A percentile compares a stretch with the other conserved stretches of the same genome.
These are phyloP conservation scores for Afroboletus lepidellus DNA, from an alignment of 1,284 basidiomycete species.

Conservation along the genomic window DNA sequence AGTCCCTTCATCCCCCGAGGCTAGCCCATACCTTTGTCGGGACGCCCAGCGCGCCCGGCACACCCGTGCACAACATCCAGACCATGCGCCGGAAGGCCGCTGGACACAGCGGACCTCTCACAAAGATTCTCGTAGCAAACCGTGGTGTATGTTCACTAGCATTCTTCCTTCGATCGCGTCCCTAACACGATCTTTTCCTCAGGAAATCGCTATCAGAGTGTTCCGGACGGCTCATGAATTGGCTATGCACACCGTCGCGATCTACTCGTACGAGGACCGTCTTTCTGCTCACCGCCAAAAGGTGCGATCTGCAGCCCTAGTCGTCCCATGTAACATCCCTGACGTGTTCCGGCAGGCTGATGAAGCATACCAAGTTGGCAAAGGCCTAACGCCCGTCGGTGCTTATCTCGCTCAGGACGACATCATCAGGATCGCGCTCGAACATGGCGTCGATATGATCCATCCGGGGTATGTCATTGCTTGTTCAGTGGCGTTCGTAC, in stretches of 20 bases:
- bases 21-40: slow-evolving; percentile 67
- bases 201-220: slow-evolving; percentile 99
- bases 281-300: slow-evolving; percentile 98
- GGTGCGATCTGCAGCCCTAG: slow-evolving; percentile 47
- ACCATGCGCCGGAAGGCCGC: slow-evolving; percentile 90
- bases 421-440: slow-evolving; percentile 92
- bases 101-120: slow-evolving; percentile 86
- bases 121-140: slow-evolving; percentile 94
- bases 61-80: slow-evolving; percentile 85
- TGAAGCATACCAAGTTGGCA: slow-evolving; percentile 98
- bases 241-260: slow-evolving; percentile 98
- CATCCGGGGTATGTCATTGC: slow-evolving; percentile 80
- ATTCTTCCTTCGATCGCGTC: slow-evolving; percentile 6
- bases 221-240: slow-evolving; percentile 99
- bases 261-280: slow-evolving; percentile 97
- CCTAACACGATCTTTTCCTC: slow-evolving; percentile 8
- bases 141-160: slow-evolving; percentile 68
- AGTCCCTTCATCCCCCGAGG: slow-evolving; percentile 64
- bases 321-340: slow-evolving; percentile 1
- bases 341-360: slow-evolving; percentile 81
- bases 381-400: slow-evolving; percentile 91
- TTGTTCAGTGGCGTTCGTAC: slow-evolving; percentile 1
- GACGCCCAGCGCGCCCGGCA: slow-evolving; percentile 74
- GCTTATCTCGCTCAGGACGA: slow-evolving; percentile 98
- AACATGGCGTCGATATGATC: slow-evolving; percentile 99